These are phyloP conservation scores for Furcasterigmium sp. DNA, from an alignment of 2,329 filamentous ascomycete genomes.

Conservation along the genomic window DNA sequence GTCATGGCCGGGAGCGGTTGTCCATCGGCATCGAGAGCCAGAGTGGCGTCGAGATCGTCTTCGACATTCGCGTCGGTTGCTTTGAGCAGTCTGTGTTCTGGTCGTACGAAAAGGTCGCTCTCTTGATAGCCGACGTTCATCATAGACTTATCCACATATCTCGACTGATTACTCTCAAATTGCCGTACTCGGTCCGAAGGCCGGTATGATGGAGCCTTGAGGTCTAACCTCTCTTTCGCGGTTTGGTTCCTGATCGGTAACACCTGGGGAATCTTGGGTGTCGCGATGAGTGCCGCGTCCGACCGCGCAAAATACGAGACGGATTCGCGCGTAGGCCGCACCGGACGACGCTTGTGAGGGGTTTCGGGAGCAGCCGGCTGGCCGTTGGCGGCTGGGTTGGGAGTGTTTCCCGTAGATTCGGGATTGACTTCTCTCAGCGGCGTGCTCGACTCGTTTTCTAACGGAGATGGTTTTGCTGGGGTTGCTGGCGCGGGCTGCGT, in stretches of 20 bases:
- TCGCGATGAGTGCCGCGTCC: constrained; percentile 30
- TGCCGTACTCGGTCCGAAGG: constrained; percentile 73
- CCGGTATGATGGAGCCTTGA: constrained; percentile 71
- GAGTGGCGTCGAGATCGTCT: constrained; percentile 48
- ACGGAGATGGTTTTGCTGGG: constrained; percentile 17
- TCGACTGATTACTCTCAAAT: constrained; percentile 82
- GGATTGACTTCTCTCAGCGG: constrained; percentile 41
- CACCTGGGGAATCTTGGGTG: constrained; percentile 57
- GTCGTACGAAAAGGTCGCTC: constrained; percentile 80
- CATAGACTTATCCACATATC: constrained; percentile 95
- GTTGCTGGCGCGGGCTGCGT: constrained; percentile 35
- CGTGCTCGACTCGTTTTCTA: constrained; percentile 34
- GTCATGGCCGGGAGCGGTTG: constrained; percentile 26
- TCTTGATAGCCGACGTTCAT: constrained; percentile 94
- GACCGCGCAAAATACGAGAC: constrained; percentile 48
- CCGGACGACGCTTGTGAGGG: constrained; percentile 34
- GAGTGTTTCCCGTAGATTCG: constrained; percentile 35
- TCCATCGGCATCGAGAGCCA: constrained; percentile 49
- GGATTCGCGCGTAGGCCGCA: constrained; percentile 45
- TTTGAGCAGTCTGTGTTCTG: constrained; percentile 67
- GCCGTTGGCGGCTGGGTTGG: constrained; percentile 21
- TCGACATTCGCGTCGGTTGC: constrained; percentile 54
- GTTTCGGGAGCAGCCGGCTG: constrained; percentile 29
- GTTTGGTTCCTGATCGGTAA: constrained; percentile 76
- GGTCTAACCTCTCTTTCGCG: constrained; percentile 71